Evolutionary conservation across 2,329 filamentous ascomycete species (phyloP), one percentile per base, ranked within the genome.

Genomic region (Calonectria pseudoreteaudii): DNA sequence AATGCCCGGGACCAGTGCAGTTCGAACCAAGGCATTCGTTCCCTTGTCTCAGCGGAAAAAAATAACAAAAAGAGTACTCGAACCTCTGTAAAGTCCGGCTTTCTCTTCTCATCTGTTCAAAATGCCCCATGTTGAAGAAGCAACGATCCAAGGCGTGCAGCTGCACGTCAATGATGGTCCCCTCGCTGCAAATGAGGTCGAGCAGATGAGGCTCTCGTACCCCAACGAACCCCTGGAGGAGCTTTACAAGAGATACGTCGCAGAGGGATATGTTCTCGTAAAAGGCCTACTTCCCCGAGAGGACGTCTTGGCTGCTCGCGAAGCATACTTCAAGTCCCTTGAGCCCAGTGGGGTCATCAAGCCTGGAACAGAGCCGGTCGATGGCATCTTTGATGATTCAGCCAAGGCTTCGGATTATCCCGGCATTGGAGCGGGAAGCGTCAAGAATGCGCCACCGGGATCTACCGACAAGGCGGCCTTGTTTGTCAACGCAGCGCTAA

Each of bases 341-440:
- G 83, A 87, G 1, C 86, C 90, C 1, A 92, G 87, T 34, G 90
- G 89, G 0, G 87, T 93, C 44, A 82, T 93, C 2, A 88, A 90
- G 73, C 87, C 88, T 0, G 88, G 86, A 44, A 89, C 88, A 0
- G 80, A 85, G 6, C 85, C 88, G 0, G 86, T 90, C 0, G 85
- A 90, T 1, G 90, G 90, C 0, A 86, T 91, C 69, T 92, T 91
- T 77, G 72, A 82, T 50, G 34, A 65, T 0, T 26, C 66, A 0
- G 69, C 72, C 0, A 53, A 74, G 6, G 67, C 77, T 1, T 28
- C 68, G 0, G 77, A 81, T 49, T 82, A 77, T 50, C 80, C 81
- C 0, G 80, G 81, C 7, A 82, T 92, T 69, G 90, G 90, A 3
- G 88, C 89, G 1, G 89, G 89, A 0, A 85, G 85, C 30, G 81